Percentiles rank a stretch among this genome's conserved stretches.
These are phyloP conservation scores for Kalmusia sp. DNA, from an alignment of 2,329 filamentous ascomycete species.

Conservation along the genomic window DNA sequence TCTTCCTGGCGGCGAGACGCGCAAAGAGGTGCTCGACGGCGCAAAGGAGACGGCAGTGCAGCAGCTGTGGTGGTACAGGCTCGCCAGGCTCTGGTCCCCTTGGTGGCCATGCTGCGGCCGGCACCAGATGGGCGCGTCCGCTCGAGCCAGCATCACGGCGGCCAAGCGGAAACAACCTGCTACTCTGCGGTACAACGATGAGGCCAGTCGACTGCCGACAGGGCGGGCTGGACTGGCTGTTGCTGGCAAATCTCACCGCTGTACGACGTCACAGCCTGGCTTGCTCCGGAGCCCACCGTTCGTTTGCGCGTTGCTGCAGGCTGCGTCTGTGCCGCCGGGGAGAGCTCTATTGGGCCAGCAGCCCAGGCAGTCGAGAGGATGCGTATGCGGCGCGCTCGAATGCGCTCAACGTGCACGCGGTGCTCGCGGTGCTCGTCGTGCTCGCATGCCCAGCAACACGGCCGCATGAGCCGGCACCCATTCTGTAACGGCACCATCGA, in stretches of 20 bases:
- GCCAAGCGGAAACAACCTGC: background rate
- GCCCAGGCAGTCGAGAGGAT: slow-evolving; percentile 9
- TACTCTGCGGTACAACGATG: background rate
- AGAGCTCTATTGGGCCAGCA: slow-evolving; percentile 8
- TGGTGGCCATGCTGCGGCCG: background rate
- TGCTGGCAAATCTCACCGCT: slow-evolving; percentile 6
- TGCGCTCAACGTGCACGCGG: background rate
- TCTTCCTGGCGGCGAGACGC: background rate
- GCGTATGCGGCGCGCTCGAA: background rate
- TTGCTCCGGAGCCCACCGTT: slow-evolving; percentile 1
- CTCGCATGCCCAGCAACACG: slow-evolving; percentile 4
- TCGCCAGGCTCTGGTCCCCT: background rate
- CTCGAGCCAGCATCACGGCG: background rate
- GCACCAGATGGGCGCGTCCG: background rate
- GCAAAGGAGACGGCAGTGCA: background rate
- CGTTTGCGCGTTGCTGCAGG: slow-evolving; percentile 15
- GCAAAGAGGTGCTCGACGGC: background rate
- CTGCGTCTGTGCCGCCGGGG: background rate
- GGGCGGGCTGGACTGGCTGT: slow-evolving; percentile 5
- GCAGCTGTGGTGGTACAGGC: background rate
- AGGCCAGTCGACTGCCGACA: slow-evolving; percentile 5
- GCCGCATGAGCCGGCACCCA: slow-evolving; percentile 14
- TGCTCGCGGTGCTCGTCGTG: background rate
- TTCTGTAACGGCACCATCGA: slow-evolving; percentile 3
- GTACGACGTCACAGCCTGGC: slow-evolving; percentile 6